A percentile compares a stretch with the other conserved stretches of the same genome.
Conservation (phyloP, 441 rosid genomes). For the Populus trichocarpa region DNA sequence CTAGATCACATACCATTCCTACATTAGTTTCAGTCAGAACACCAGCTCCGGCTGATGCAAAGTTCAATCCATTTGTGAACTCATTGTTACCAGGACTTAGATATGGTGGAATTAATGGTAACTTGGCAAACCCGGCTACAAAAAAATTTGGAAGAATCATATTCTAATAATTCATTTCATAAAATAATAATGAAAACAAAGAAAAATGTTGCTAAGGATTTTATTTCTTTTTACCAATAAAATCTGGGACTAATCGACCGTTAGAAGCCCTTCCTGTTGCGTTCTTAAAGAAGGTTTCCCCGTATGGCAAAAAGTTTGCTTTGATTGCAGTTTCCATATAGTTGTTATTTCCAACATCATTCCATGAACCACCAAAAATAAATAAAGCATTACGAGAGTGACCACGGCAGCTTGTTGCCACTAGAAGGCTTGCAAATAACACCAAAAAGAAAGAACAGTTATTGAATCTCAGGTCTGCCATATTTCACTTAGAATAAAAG, state of each 20-base stretch:
- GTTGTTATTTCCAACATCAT: conserved; percentile 40
- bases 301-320: conserved; percentile 31
- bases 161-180: no score
- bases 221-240: conserved; percentile 25
- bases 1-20: conserved; percentile 32
- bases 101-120: conserved; percentile 39
- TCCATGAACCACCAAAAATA: conserved; percentile 34
- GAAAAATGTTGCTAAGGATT: not conserved
- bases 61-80: conserved; percentile 34
- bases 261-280: conserved; percentile 37
- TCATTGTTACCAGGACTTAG: conserved; percentile 28
- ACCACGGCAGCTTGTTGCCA: no score
- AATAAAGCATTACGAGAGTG: conserved; percentile 12
- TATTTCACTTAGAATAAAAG: no score
- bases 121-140: conserved; percentile 30
- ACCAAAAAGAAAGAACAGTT: no score
- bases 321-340: conserved; percentile 9
- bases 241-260: conserved; percentile 44
- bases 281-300: conserved; percentile 27
- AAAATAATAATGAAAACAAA: no score
- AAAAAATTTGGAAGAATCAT: no score
- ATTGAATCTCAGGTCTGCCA: no score
- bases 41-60: conserved; percentile 55
- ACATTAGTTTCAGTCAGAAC: conserved; percentile 35
- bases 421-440: no score